Evolutionary conservation across 2,329 filamentous ascomycete genomes (phyloP).

Genomic region (Clarireedia sp.): DNA sequence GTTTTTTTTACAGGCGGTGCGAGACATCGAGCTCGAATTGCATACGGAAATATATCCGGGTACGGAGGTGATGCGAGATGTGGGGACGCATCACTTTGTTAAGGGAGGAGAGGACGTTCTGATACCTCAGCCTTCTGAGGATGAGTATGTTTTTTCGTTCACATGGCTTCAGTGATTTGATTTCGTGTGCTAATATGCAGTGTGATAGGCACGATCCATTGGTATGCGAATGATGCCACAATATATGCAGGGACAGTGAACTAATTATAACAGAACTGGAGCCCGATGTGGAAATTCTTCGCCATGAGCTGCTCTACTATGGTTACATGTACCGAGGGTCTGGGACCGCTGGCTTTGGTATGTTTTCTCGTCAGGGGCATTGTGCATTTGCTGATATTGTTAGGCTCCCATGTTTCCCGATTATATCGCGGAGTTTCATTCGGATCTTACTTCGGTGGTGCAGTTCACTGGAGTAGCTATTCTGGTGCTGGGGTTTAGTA

Average conservation of each 20-base stretch:
- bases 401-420: constrained; percentile 44
- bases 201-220: constrained; percentile 36
- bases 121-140: constrained; percentile 39
- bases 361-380: background rate
- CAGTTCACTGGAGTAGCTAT: constrained; percentile 41
- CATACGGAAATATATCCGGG: constrained; percentile 28
- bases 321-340: constrained; percentile 37
- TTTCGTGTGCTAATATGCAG: background rate
- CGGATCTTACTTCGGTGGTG: constrained; percentile 40
- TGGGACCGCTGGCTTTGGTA: constrained; percentile 35
- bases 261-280: constrained; percentile 34
- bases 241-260: background rate
- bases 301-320: constrained; percentile 29
- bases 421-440: constrained; percentile 42
- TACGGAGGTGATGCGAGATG: constrained; percentile 39
- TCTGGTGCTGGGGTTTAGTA: constrained; percentile 41
- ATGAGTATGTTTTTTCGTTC: constrained; percentile 23
- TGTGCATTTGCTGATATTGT: background rate
- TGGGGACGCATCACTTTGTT: constrained; percentile 56
- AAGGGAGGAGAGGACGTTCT: constrained; percentile 42
- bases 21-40: constrained; percentile 25
- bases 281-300: constrained; percentile 37
- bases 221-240: constrained; percentile 8
- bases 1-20: constrained; percentile 14
- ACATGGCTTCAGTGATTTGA: no score